Base-by-base conservation (phyloP, 495 filamentous ascomycete species). In the Cenococcum geophilum region DNA sequence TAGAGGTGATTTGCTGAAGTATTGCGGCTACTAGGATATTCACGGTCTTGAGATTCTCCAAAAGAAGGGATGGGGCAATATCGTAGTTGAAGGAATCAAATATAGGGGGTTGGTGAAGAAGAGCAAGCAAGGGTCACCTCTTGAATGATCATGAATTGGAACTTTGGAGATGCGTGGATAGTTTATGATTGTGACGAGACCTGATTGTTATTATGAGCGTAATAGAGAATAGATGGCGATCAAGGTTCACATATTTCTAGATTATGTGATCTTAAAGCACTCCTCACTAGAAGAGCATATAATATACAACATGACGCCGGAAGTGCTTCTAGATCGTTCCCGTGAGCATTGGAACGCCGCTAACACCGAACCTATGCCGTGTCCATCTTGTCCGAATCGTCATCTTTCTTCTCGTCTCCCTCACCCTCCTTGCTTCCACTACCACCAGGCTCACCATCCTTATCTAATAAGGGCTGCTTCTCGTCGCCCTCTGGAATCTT, bases 381-480 rank as follows among this genome's bases (percentile, higher is more conserved):
- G 72, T 92, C 89, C 88, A 97, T 98, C 80, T 89, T 92, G 74
- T 97, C 91, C 20, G 69, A 76, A 63, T 87, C 85, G 54, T 85
- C 79, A 65, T 83, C 76, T 61, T 84, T 76, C 64, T 84, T 76
- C 74, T 83, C 82, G 68, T 85, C 82, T 16, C 58, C 63, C 37
- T 64, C 63, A 16, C 63, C 55, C 35, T 66, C 60, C 60, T 70
- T 68, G 56, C 59, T 68, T 5, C 71, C 72, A 69, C 80, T 84
- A 51, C 83, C 84, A 71, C 84, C 86, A 11, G 86, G 78, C 73
- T 90, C 83, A 21, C 86, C 87, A 55, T 83, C 78, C 65, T 83
- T 80, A 60, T 83, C 79, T 57, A 89, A 72, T 65, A 89, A 73
- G 36, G 85, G 85, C 71, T 86, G 77, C 79, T 82, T 73, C 73